phyloP scores from a whole-genome alignment of 208 protist species.

The Tritrichomonas foetus region DNA sequence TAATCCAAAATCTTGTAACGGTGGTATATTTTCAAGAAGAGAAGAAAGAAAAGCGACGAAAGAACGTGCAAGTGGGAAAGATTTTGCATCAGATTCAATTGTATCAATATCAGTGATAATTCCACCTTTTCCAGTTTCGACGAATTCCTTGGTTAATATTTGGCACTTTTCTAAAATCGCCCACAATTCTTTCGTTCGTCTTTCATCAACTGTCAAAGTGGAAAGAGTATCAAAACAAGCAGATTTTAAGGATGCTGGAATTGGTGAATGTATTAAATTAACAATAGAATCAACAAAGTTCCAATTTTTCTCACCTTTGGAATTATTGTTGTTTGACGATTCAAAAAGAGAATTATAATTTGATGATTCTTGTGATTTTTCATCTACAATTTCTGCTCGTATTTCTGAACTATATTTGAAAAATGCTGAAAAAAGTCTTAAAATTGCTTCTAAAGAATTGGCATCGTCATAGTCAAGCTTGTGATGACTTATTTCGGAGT shows the following conservation, averaged over 20 bases:
- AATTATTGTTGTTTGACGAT: not conserved
- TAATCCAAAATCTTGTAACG: not conserved
- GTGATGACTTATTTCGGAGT: not conserved
- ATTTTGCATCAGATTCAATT: not conserved
- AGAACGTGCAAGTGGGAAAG: not conserved
- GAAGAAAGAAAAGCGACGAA: not conserved
- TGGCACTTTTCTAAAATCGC: not conserved
- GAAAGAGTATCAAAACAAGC: not conserved
- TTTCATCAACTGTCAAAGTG: not conserved
- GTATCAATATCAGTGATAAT: conserved; percentile 13
- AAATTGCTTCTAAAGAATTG: not conserved
- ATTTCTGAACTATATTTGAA: not conserved
- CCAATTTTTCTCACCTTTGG: too few relatives aligned
- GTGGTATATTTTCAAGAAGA: not conserved
- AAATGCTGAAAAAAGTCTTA: not conserved
- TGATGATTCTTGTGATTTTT: not conserved
- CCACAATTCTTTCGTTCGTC: not conserved
- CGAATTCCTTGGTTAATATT: not conserved
- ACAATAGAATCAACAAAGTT: not conserved
- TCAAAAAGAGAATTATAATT: not conserved
- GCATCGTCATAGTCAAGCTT: not conserved
- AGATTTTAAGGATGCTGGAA: not conserved
- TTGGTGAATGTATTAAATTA: not conserved
- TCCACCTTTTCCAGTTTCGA: not conserved
- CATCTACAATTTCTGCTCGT: not conserved